Evolutionary conservation across 2,329 filamentous ascomycete species (phyloP), one percentile per base, ranked within the genome.

Genomic region (Uncinocarpus reesii): DNA sequence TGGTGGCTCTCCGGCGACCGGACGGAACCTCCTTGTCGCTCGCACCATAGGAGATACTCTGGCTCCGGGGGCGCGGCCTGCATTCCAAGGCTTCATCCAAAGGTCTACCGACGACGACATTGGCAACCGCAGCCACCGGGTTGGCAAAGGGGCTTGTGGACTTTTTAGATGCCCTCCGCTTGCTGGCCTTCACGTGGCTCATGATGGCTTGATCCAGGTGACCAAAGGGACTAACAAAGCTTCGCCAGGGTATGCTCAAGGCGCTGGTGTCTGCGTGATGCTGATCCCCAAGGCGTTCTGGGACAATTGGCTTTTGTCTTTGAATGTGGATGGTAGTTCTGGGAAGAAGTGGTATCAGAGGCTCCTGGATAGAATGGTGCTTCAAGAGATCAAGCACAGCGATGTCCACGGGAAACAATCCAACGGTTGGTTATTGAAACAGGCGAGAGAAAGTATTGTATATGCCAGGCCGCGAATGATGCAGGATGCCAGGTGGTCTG

Each of bases 151-250:
- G 26, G 35, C 26, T 44, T 4, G 48, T 42, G 10, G 44, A 45
- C 42, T 53, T 53, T 38, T 49, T 53, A 24, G 51, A 52, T 24
- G 28, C 40, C 24, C 45, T 43, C 10, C 32, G 49, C 45, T 48
- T 53, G 41, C 13, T 48, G 37, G 20, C 8, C 32, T 44, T 53
- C 37, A 48, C 46, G 46, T 48, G 46, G 46, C 40, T 48, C 46
- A 48, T 48, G 46, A 18, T 41, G 16, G 35, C 15, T 24, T n/a
- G 3, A 40, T 41, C 45, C 35, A 40, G 45, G 32, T 41, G 45
- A 41, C 45, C 35, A n/a, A 20, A 23, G n/a, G 15, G 11, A 13
- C 16, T 24, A 47, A 26, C 8, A 18, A 37, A 36, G 20, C 29
- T 44, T 35, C 18, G 8, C 42, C 34, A 15, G 31, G 42, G 16